Conservation (phyloP, 2,329 filamentous ascomycete genomes). For the Hypoxylon sp. region DNA sequence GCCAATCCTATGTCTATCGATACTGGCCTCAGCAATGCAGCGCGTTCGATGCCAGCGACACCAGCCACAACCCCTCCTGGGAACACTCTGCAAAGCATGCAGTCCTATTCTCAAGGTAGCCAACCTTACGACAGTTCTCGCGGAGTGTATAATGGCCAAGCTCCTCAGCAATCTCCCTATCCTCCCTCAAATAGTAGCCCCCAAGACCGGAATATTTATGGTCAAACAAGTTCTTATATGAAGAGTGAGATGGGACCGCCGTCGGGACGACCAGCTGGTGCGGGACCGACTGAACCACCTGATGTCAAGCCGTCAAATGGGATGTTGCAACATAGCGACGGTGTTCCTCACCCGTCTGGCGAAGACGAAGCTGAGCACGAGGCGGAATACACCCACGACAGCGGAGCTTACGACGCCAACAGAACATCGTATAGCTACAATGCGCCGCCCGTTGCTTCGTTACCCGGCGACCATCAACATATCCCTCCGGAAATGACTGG, state of each 20-base stretch:
- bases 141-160: slow-evolving; percentile 80
- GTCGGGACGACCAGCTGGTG: slow-evolving; percentile 69
- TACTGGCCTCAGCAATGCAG: slow-evolving; percentile 78
- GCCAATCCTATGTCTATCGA: slow-evolving; percentile 84
- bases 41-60: slow-evolving; percentile 88
- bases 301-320: slow-evolving; percentile 76
- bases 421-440: slow-evolving; percentile 84
- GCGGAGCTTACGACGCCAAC: slow-evolving; percentile 78
- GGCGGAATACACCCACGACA: slow-evolving; percentile 88
- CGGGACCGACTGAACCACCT: slow-evolving; percentile 72
- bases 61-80: slow-evolving; percentile 91
- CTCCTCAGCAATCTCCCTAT: slow-evolving; percentile 79
- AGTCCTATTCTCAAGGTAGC: slow-evolving; percentile 76
- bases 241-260: slow-evolving; percentile 93
- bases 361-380: slow-evolving; percentile 81
- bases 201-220: slow-evolving; percentile 74
- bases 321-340: slow-evolving; percentile 71
- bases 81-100: slow-evolving; percentile 80
- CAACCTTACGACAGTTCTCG: slow-evolving; percentile 83
- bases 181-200: slow-evolving; percentile 71
- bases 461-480: slow-evolving; percentile 80
- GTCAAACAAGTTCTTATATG: slow-evolving; percentile 76
- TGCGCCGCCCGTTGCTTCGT: slow-evolving; percentile 72
- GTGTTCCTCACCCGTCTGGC: slow-evolving; percentile 64
- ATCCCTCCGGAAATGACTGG: slow-evolving; percentile 85